Conservation (phyloP, 2,329 filamentous ascomycete genomes). For the Madurella mycetomatis region DNA sequence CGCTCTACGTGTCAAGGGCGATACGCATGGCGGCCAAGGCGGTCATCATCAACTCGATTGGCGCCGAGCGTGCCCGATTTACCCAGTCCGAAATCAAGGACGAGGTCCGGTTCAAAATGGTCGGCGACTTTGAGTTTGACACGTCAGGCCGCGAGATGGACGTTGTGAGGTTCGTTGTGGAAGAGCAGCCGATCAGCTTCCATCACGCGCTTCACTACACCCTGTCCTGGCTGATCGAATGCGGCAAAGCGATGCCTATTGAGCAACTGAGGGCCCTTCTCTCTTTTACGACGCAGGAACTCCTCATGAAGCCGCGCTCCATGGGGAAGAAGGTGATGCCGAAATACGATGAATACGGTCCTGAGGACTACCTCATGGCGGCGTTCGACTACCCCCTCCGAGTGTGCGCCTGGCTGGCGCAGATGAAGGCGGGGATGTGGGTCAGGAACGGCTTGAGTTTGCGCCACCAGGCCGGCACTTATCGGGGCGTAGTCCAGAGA, state of each 20-base stretch:
- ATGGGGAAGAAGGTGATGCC: constrained; percentile 58
- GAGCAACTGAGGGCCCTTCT: constrained; percentile 65
- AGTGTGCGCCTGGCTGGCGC: constrained; percentile 92
- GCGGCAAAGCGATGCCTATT: constrained; percentile 68
- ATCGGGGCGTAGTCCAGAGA: constrained; percentile 80
- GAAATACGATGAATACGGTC: constrained; percentile 44
- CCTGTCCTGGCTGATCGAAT: constrained; percentile 91
- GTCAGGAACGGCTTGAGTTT: constrained; percentile 95
- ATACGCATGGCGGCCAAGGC: constrained; percentile 73
- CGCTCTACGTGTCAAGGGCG: constrained; percentile 61
- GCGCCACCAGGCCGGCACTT: constrained; percentile 89
- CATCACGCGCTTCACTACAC: constrained; percentile 96
- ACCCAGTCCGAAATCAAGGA: constrained; percentile 83
- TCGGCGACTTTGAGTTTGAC: constrained; percentile 79
- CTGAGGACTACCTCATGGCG: constrained; percentile 78
- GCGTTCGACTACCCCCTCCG: constrained; percentile 90
- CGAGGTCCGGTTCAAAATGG: constrained; percentile 73
- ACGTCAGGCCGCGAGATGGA: constrained; percentile 51
- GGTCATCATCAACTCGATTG: constrained; percentile 84
- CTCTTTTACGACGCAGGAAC: constrained; percentile 65
- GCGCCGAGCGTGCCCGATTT: constrained; percentile 82
- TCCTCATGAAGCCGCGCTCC: constrained; percentile 59
- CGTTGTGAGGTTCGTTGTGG: constrained; percentile 82
- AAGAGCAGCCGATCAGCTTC: constrained; percentile 89
- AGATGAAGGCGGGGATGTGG: constrained; percentile 99